phyloP scores from a whole-genome alignment of 176 grass and related monocot genomes.

The Olyra latifolia region DNA sequence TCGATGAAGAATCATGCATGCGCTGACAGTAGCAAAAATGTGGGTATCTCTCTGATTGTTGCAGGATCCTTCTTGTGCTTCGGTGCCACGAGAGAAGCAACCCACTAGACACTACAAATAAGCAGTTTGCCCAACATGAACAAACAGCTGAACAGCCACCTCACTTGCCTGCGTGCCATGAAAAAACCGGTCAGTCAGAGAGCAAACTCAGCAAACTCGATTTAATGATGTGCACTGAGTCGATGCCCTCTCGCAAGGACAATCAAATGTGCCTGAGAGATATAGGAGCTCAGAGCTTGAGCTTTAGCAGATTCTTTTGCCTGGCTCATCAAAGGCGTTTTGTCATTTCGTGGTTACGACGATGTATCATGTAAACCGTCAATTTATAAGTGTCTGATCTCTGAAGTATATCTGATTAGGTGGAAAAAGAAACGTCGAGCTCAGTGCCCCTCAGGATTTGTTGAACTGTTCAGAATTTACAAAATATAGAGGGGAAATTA shows the following conservation, averaged over 20 bases:
- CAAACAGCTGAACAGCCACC: slow-evolving; percentile 56
- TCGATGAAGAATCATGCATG: not conserved
- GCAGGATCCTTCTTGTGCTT: slow-evolving; percentile 80
- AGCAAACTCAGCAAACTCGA: slow-evolving; percentile 68
- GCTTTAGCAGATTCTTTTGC: not conserved
- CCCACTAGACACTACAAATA: slow-evolving; percentile 47
- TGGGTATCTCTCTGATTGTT: not conserved
- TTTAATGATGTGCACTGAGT: slow-evolving; percentile 18
- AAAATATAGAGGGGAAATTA: not conserved
- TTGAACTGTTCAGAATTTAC: not conserved
- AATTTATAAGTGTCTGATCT: not conserved
- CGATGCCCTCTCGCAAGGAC: slow-evolving; percentile 10
- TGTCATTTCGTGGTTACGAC: slow-evolving; percentile 12
- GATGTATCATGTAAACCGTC: not conserved
- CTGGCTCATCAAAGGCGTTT: not conserved
- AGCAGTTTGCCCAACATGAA: slow-evolving; percentile 64
- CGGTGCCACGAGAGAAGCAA: slow-evolving; percentile 69
- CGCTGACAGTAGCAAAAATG: not conserved
- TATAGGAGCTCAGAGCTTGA: slow-evolving; percentile 50
- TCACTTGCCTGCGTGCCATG: slow-evolving; percentile 58
- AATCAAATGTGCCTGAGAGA: slow-evolving; percentile 43
- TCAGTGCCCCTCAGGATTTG: not conserved
- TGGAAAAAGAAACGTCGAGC: not conserved
- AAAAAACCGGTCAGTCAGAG: slow-evolving; percentile 60
- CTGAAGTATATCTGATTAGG: not conserved